Conservation (phyloP, 1,284 basidiomycete species). For the Inonotus hispidus region DNA sequence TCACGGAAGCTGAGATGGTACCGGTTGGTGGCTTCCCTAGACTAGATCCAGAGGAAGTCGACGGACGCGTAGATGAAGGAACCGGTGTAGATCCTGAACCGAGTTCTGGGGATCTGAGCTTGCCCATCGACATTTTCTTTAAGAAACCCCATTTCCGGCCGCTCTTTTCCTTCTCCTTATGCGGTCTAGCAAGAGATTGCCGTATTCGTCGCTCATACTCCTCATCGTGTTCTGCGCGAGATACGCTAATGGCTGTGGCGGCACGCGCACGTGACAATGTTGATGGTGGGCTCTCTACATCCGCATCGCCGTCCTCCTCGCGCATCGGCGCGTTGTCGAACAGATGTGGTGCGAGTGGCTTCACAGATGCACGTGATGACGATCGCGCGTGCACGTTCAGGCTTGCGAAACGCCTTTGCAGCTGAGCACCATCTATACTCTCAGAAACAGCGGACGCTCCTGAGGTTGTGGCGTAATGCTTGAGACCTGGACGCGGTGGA, state of each 20-base stretch:
- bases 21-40: slow-evolving; percentile 5
- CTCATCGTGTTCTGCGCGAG: slow-evolving; percentile 4
- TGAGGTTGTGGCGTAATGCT: slow-evolving; percentile 51
- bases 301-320: slow-evolving; percentile 21
- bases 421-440: slow-evolving; percentile 2
- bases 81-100: slow-evolving; percentile 38
- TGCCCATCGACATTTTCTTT: slow-evolving; percentile 95
- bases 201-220: slow-evolving; percentile 22
- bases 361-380: slow-evolving; percentile 34
- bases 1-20: slow-evolving; percentile 8
- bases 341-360: slow-evolving; percentile 40
- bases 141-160: slow-evolving; percentile 83
- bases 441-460: slow-evolving; percentile 47
- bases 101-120: slow-evolving; percentile 43
- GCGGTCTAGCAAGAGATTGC: slow-evolving; percentile 28
- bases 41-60: slow-evolving; percentile 22
- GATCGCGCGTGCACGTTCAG: slow-evolving; percentile 45
- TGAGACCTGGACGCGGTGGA: slow-evolving; percentile 37
- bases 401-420: slow-evolving; percentile 51
- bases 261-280: slow-evolving; percentile 11
- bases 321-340: slow-evolving; percentile 28
- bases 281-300: slow-evolving; percentile 9
- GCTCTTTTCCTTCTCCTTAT: slow-evolving; percentile 50
- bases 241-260: slow-evolving; percentile 10
- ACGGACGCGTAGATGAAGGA: slow-evolving; percentile 29